These are phyloP conservation scores for Microbotryum intermedium DNA, from an alignment of 1,284 basidiomycete genomes.

Conservation along the genomic window DNA sequence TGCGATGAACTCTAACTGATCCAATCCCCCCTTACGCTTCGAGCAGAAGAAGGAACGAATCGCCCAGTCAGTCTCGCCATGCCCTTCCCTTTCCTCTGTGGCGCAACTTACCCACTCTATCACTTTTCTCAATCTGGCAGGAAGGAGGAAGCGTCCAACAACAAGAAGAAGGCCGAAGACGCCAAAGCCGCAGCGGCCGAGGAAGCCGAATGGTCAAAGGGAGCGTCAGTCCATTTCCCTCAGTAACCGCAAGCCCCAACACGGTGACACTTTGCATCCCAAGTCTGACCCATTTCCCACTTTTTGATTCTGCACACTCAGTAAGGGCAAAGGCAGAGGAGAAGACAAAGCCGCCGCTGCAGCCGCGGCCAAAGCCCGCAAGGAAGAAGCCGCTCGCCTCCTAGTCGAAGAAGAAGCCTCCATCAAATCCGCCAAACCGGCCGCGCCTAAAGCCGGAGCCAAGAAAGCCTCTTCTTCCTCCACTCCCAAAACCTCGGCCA, in stretches of 20 bases:
- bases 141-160: too few species aligned
- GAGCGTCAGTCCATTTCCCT: slow-evolving; percentile 47
- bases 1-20: too few species aligned
- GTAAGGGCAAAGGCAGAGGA: slow-evolving; percentile 36
- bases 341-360: slow-evolving; percentile 40
- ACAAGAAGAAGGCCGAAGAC: background rate
- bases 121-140: too few species aligned
- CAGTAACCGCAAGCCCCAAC: slow-evolving; percentile 9
- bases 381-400: slow-evolving; percentile 45
- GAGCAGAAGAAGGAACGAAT: too few species aligned
- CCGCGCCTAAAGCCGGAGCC: slow-evolving; percentile 53
- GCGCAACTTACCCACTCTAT: too few species aligned
- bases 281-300: background rate
- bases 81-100: too few species aligned
- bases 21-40: too few species aligned
- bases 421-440: slow-evolving; percentile 53
- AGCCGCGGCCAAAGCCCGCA: slow-evolving; percentile 37
- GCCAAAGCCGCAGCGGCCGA: slow-evolving; percentile 49
- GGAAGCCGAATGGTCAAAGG: slow-evolving; percentile 66
- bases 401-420: slow-evolving; percentile 74
- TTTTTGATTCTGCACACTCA: background rate
- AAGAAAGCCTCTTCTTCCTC: slow-evolving; percentile 48
- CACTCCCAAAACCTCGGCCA: slow-evolving; percentile 18
- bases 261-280: too few species aligned
- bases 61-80: too few species aligned